A percentile compares a stretch with the other conserved stretches of the same genome.
These are phyloP conservation scores for Candida cerambycidarum DNA, from an alignment of 805 yeast species.

Conservation along the genomic window DNA sequence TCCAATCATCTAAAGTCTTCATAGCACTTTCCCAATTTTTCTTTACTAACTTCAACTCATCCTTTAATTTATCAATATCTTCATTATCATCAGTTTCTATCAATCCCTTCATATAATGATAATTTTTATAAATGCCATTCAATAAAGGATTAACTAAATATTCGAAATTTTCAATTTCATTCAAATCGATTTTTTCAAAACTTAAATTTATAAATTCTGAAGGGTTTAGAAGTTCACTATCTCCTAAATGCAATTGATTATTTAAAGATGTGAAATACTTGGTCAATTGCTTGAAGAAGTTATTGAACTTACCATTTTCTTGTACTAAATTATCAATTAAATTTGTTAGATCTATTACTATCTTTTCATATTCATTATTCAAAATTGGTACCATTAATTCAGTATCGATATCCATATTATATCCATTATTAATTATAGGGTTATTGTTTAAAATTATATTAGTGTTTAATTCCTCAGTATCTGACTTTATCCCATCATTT, in stretches of 20 bases:
- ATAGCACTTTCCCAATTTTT: conserved; percentile 42
- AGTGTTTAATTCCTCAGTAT: conserved; percentile 16
- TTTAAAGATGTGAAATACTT: conserved; percentile 29
- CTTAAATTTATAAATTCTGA: conserved; percentile 19
- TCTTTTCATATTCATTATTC: conserved; percentile 29
- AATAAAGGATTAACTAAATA: conserved; percentile 33
- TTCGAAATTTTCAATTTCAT: conserved; percentile 39
- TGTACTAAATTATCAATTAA: conserved; percentile 34
- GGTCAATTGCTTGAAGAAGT: conserved; percentile 28
- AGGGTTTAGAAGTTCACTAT: conserved; percentile 27
- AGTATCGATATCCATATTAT: conserved; percentile 11
- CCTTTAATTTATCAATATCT: conserved; percentile 11
- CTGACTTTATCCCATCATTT: background rate
- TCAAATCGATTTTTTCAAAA: conserved; percentile 15
- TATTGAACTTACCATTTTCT: conserved; percentile 38
- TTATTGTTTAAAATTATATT: conserved; percentile 30
- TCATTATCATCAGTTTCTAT: conserved; percentile 12
- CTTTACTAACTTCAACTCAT: conserved; percentile 33
- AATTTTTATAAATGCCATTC: conserved; percentile 33
- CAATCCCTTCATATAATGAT: conserved; percentile 27
- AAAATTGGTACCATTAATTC: conserved; percentile 16
- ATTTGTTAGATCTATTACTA: conserved; percentile 32
- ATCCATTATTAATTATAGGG: conserved; percentile 26
- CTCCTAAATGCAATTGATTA: conserved; percentile 19
- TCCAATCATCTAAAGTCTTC: conserved; percentile 41